phyloP scores from a whole-genome alignment of 2,329 filamentous ascomycete species.

The Penicillium sp. region DNA sequence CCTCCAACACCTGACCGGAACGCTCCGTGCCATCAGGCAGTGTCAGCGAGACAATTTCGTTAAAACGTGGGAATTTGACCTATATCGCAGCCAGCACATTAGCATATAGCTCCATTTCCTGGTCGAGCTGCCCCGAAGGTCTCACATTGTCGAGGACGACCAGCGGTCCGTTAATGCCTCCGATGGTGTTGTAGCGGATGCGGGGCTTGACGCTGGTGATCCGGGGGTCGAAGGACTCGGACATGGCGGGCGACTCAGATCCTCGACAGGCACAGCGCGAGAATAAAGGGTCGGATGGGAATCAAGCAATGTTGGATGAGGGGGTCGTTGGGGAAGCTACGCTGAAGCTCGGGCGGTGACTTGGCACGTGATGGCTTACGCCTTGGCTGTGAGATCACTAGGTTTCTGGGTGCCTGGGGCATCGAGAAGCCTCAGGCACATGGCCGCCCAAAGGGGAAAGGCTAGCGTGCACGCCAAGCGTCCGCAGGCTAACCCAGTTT shows the following conservation, averaged over 20 bases:
- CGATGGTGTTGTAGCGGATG: conserved; percentile 96
- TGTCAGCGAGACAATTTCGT: conserved; percentile 95
- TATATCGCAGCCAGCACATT: conserved; percentile 12
- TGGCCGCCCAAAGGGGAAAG: background rate
- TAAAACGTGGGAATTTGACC: conserved; percentile 97
- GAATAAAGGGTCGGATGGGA: background rate
- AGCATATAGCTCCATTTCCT: background rate
- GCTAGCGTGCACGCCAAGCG: too few species aligned
- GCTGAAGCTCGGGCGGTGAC: background rate
- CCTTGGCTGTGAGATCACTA: background rate
- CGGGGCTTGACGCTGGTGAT: conserved; percentile 60
- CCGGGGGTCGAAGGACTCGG: conserved; percentile 41
- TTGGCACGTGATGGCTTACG: background rate
- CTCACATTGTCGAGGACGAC: conserved; percentile 95
- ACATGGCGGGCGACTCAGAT: conserved; percentile 26
- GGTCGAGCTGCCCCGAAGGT: conserved; percentile 18
- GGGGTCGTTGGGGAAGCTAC: background rate
- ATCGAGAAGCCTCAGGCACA: background rate
- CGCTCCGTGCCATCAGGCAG: conserved; percentile 91
- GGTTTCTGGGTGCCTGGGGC: background rate
- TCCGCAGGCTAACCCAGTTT: background rate
- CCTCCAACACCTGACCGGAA: conserved; percentile 94
- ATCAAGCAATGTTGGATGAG: background rate
- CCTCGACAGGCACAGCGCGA: conserved; percentile 1
- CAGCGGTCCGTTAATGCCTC: conserved; percentile 94